phyloP scores from a whole-genome alignment of 2,329 filamentous ascomycete genomes.

The Pseudopithomyces maydicus region DNA sequence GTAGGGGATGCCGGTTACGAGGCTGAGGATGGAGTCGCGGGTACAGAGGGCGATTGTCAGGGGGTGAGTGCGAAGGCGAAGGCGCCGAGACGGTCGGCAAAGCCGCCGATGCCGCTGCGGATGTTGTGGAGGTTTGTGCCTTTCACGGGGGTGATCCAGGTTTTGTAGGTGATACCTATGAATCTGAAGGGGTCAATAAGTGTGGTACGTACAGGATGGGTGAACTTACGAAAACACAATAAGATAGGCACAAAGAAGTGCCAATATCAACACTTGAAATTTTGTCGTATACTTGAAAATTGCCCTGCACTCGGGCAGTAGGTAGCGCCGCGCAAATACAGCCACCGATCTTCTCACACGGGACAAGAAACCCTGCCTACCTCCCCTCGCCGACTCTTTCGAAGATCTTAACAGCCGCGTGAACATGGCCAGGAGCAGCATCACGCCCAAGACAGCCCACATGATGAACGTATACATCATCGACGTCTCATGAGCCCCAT shows the following conservation, averaged over 20 bases:
- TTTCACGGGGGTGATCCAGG: constrained; percentile 71
- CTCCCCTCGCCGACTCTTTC: constrained; percentile 16
- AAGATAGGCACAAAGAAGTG: no score
- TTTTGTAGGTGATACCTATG: constrained; percentile 69
- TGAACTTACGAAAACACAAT: no score
- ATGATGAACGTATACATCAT: constrained; percentile 63
- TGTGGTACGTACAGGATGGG: constrained; percentile 50
- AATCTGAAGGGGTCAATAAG: constrained; percentile 59
- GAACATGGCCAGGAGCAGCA: constrained; percentile 50
- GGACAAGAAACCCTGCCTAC: constrained; percentile 70
- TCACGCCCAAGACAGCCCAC: constrained; percentile 58
- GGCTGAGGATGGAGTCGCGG: constrained; percentile 71
- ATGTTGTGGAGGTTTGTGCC: constrained; percentile 63
- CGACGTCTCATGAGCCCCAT: constrained; percentile 58
- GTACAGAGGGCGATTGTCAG: constrained; percentile 69
- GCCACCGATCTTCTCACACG: no score
- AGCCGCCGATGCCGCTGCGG: constrained; percentile 69
- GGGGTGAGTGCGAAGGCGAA: constrained; percentile 77
- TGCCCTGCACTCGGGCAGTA: no score
- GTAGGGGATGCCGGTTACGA: constrained; percentile 74
- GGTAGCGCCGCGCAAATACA: no score
- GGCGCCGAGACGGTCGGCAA: constrained; percentile 70
- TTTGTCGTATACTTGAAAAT: no score
- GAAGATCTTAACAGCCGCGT: no score
- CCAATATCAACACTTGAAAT: no score